These are phyloP conservation scores for Phytophthora lateralis DNA, from an alignment of 352 stramenopile genomes.

Conservation along the genomic window DNA sequence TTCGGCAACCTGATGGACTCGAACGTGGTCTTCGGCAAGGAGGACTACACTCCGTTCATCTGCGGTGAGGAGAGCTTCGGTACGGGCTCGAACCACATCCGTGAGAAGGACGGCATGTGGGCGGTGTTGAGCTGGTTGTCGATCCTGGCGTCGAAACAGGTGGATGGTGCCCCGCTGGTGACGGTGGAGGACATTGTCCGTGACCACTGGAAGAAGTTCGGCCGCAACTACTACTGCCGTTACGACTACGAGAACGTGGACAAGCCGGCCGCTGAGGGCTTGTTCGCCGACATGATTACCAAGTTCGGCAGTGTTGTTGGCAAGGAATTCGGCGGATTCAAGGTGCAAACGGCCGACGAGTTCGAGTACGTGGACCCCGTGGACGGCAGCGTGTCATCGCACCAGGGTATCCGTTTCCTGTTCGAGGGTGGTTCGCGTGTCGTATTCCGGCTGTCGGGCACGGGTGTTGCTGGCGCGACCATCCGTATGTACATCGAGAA, in stretches of 20 bases:
- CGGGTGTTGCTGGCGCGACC: constrained; percentile 96
- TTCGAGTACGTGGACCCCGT: constrained; percentile 99
- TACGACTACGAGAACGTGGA: constrained; percentile 99
- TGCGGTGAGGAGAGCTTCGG: constrained; percentile 99
- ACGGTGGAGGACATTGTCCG: constrained; percentile 96
- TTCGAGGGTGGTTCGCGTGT: constrained; percentile 95
- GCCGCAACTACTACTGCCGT: constrained; percentile 98
- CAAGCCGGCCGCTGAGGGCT: constrained; percentile 75
- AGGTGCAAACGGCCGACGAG: constrained; percentile 92
- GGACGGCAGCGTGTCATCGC: constrained; percentile 94
- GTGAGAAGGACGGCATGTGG: constrained; percentile 99
- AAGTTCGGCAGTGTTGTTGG: constrained; percentile 73
- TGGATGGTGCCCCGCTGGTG: constrained; percentile 90
- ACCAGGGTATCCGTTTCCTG: constrained; percentile 97
- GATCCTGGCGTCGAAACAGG: constrained; percentile 94
- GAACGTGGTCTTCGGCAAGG: constrained; percentile 94
- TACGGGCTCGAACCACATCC: constrained; percentile 98
- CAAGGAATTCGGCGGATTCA: constrained; percentile 81
- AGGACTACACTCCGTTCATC: constrained; percentile 98
- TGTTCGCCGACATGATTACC: constrained; percentile 72
- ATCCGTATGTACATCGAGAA: constrained; percentile 99
- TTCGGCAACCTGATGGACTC: constrained; percentile 99
- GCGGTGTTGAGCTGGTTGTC: constrained; percentile 98
- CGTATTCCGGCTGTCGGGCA: constrained; percentile 98
- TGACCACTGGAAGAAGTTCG: constrained; percentile 97